Percentiles rank a stretch among this genome's conserved stretches.
Conservation (phyloP, 208 protist species). For the Trypanosoma conorhini region DNA sequence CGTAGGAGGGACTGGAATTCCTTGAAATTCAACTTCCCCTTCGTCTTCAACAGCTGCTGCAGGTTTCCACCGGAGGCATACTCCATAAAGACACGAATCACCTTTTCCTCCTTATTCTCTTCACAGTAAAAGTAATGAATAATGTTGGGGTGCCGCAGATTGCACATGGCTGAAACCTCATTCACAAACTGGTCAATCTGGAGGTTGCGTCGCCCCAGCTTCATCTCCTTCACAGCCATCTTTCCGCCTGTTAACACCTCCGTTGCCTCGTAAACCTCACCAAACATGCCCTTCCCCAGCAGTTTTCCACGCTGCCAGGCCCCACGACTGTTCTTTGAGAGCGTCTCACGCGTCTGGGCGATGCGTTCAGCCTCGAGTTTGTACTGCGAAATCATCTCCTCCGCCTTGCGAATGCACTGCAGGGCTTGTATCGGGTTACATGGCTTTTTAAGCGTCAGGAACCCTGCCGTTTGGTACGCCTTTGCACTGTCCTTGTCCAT, state of each 20-base stretch:
- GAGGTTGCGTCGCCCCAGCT: constrained; percentile 53
- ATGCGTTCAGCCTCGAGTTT: constrained; percentile 82
- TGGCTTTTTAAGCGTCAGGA: constrained; percentile 85
- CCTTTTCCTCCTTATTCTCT: constrained; percentile 53
- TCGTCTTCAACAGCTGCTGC: constrained; percentile 55
- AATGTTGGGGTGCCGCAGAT: constrained; percentile 89
- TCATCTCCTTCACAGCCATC: constrained; percentile 92
- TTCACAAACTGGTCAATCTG: constrained; percentile 80
- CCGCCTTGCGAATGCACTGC: constrained; percentile 67
- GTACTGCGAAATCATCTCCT: constrained; percentile 70
- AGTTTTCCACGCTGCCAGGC: constrained; percentile 63
- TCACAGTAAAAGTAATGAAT: constrained; percentile 95
- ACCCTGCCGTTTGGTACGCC: constrained; percentile 77
- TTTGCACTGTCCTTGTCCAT: constrained; percentile 62
- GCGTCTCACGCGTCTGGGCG: constrained; percentile 69
- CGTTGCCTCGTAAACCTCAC: constrained; percentile 87
- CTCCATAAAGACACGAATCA: constrained; percentile 92
- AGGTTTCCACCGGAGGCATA: constrained; percentile 84
- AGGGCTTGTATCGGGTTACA: constrained; percentile 77
- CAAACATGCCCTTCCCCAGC: constrained; percentile 82
- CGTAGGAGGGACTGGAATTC: constrained; percentile 66
- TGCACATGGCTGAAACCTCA: constrained; percentile 91
- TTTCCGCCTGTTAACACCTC: constrained; percentile 82
- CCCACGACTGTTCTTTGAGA: constrained; percentile 82
- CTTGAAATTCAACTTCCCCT: constrained; percentile 61